Evolutionary conservation across 2,329 filamentous ascomycete genomes (phyloP), one percentile per base, ranked within the genome.

Genomic region (Thielaviopsis ethacetica): DNA sequence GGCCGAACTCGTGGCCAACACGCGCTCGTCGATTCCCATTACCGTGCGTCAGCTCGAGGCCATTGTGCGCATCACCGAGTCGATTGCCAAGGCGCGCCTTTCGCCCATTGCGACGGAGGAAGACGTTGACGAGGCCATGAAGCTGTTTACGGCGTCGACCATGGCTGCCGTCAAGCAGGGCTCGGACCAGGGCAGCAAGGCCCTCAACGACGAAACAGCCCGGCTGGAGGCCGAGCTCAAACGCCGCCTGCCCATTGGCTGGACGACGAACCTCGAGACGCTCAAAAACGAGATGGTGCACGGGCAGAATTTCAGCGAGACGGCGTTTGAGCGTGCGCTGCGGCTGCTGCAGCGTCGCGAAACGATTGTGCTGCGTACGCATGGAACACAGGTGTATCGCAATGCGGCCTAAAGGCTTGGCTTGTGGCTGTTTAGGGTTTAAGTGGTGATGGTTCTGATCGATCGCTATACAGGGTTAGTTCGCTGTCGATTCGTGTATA

Each of bases 141-240:
- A 93, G 0, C 80, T 98, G 17, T 98, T 98, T 83, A 76, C 98
- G 30, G 93, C 91, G 64, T 91, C 85, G 3, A 98, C 93, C 60
- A 97, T 98, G 93, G 91, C 98, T 67, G 93, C 93, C 7, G 90
- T 97, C 59, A 91, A 88, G 61, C 89, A 95, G 66, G 91, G 91
- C 62, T 85, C 86, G 64, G 87, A 85, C 63, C 82, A 87, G 65
- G 88, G 88, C 44, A 90, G 84, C 67, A 85, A 88, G 63, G 91
- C 97, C 71, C 75, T 97, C 59, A 91, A 94, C 71, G 89, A 95
- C 56, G 93, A 97, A 70, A 87, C 88, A 5, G 78, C 79, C 64
- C 89, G 88, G 65, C 81, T 97, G 5, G 93, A 97, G 72, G 83
- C 89, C 17, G 93, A 97, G 74, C 75, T 98, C 56, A 85, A 88